Conservation (phyloP, 345 rosid genomes). For the Rubroshorea leprosula region DNA sequence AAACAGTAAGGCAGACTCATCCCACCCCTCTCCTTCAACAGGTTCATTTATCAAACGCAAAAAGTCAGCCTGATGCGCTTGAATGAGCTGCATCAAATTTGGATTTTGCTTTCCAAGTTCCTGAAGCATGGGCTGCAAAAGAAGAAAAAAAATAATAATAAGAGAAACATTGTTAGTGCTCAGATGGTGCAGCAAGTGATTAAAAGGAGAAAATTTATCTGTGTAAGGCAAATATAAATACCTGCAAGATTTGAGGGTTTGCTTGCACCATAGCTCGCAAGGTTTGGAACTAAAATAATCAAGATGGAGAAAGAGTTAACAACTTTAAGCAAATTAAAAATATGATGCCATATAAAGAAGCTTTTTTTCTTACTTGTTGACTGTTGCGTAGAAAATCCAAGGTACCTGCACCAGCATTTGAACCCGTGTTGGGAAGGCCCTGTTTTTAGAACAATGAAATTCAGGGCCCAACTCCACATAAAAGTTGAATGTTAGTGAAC, state of each 20-base stretch:
- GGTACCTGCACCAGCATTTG: slow-evolving; percentile 47
- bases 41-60: slow-evolving; percentile 81
- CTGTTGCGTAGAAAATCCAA: slow-evolving; percentile 60
- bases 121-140: slow-evolving; percentile 80
- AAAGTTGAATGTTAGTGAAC: neutral
- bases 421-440: slow-evolving; percentile 56
- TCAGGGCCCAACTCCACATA: neutral
- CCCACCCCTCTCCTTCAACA: slow-evolving; percentile 75
- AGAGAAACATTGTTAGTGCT: too few relatives aligned
- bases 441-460: slow-evolving; percentile 13
- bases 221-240: neutral
- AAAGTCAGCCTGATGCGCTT: slow-evolving; percentile 83
- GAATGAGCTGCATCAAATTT: slow-evolving; percentile 66
- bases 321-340: neutral
- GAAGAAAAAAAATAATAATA: slow-evolving; percentile 4
- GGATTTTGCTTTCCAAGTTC: slow-evolving; percentile 87
- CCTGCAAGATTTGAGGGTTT: slow-evolving; percentile 43
- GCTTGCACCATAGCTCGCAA: slow-evolving; percentile 42
- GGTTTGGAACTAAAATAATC: slow-evolving; percentile 32
- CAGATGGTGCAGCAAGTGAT: too few relatives aligned
- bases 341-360: neutral
- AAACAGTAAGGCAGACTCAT: neutral
- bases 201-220: neutral
- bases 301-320: neutral
- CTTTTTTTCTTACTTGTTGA: slow-evolving; percentile 37